Conservation (phyloP, 2,329 filamentous ascomycete genomes). For the Fusarium liriodendri region DNA sequence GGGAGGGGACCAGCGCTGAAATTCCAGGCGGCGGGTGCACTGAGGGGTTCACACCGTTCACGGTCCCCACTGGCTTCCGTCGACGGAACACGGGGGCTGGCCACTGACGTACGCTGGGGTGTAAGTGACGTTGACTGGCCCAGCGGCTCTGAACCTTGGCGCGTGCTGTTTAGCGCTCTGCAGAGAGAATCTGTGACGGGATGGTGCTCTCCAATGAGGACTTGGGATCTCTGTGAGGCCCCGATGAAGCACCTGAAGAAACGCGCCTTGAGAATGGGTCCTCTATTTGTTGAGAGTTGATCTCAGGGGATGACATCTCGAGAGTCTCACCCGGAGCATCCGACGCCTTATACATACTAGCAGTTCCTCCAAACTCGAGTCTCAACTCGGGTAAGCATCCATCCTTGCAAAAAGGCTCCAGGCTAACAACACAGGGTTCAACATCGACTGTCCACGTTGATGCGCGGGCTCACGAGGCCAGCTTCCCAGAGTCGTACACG, state of each 20-base stretch:
- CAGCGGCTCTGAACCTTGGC: slow-evolving; percentile 1
- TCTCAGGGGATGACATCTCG: not conserved
- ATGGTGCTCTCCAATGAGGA: not conserved
- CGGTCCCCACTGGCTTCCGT: slow-evolving; percentile 3
- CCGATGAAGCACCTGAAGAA: not conserved
- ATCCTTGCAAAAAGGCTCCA: not conserved
- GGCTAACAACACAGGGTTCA: slow-evolving; percentile 4
- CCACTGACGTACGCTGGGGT: slow-evolving; percentile 30
- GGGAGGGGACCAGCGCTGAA: slow-evolving; percentile 34
- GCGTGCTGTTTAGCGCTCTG: slow-evolving; percentile 27
- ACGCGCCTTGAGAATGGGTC: not conserved
- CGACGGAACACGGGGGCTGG: slow-evolving; percentile 15
- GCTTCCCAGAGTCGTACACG: slow-evolving; percentile 20
- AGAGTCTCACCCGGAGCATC: slow-evolving; percentile 23
- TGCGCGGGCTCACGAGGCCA: slow-evolving; percentile 18
- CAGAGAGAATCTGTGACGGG: not conserved
- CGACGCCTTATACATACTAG: slow-evolving; percentile 2
- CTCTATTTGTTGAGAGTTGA: not conserved
- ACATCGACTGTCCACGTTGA: slow-evolving; percentile 1
- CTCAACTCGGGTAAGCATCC: not conserved
- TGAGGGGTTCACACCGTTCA: not conserved
- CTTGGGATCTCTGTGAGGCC: not conserved
- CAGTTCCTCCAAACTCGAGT: not conserved
- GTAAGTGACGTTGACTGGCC: slow-evolving; percentile 32
- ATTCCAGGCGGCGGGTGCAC: slow-evolving; percentile 12